A percentile compares a stretch with the other conserved stretches of the same genome.
These are phyloP conservation scores for Debaryomyces coudertii DNA, from an alignment of 1,139 yeast genomes.

Conservation along the genomic window DNA sequence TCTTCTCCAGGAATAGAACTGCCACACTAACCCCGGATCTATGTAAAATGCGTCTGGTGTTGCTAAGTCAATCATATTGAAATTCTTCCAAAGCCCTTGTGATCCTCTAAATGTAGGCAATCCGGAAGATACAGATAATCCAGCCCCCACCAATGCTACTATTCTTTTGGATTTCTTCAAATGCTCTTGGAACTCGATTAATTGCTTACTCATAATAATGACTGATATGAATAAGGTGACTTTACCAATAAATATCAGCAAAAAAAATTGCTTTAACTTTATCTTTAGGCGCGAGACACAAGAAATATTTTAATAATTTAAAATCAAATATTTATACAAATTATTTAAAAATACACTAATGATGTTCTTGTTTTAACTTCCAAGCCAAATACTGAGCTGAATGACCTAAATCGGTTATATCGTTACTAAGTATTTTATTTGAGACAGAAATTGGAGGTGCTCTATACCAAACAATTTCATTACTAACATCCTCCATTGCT, in stretches of 20 bases:
- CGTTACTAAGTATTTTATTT: constrained; percentile 45
- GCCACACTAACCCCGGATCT: constrained; percentile 91
- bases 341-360: constrained; percentile 7
- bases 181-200: constrained; percentile 59
- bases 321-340: constrained; percentile 3
- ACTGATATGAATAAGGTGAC: background rate
- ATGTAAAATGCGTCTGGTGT: constrained; percentile 86
- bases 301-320: background rate
- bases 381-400: constrained; percentile 73
- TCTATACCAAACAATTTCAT: constrained; percentile 75
- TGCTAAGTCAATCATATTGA: constrained; percentile 80
- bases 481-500: constrained; percentile 36
- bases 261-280: background rate
- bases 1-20: constrained; percentile 75
- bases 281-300: constrained; percentile 1
- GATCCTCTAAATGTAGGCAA: constrained; percentile 73
- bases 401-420: constrained; percentile 55
- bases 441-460: constrained; percentile 71
- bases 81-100: constrained; percentile 78
- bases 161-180: constrained; percentile 56
- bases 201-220: constrained; percentile 20
- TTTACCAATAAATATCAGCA: background rate
- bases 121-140: constrained; percentile 78
- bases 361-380: constrained; percentile 39
- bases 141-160: constrained; percentile 83